Base-by-base conservation (phyloP, 2,329 filamentous ascomycete species). In the Cladobotryum protrusum region DNA sequence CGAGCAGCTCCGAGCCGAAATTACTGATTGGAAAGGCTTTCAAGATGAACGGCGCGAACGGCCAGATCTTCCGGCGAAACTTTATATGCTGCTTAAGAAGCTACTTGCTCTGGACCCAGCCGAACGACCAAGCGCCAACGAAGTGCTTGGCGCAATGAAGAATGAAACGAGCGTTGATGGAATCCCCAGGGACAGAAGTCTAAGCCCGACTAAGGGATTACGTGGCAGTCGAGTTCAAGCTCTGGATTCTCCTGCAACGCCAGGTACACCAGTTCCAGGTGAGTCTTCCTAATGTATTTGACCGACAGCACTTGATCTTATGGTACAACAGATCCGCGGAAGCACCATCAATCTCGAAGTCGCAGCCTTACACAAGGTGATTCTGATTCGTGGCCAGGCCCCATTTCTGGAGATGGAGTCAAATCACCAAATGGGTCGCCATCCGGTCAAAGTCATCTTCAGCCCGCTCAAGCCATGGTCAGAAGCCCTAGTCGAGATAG, bases 21-120 rank as follows among this genome's bases (percentile, higher is more conserved):
- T 99, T 50, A 82, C 83, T 11, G 76, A 79, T 33, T 99, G 93
- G 93, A 74, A 83, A 48, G 93, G 93, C 1, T 95, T 97, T 59
- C 82, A 89, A 54, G 85, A 89, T 52, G 85, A 88, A 57, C 78
- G 82, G 33, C 77, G 84, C 34, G 78, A 86, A 55, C 81, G 92
- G 2, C 82, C 87, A 0, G 93, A 97, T 59, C 73, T 99, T 1
- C 93, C 93, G 0, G 78, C 89, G 5, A 86, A 88, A 64, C 78
- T 99, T 0, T 99, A 97, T 67, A 81, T 82, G 42, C 83, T 95
- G 48, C 75, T 99, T 4, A 90, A 89, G 64, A 82, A 82, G 49
- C 74, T 99, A 5, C 77, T 99, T 5, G 85, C 89, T 1, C 73
- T 95, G 12, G 78, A 91, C 52, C 89, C 92, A 0, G 71, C 74